Evolutionary conservation across 805 yeast genomes (phyloP), one percentile per base, ranked within the genome.

Genomic region (Suhomyces sp.): DNA sequence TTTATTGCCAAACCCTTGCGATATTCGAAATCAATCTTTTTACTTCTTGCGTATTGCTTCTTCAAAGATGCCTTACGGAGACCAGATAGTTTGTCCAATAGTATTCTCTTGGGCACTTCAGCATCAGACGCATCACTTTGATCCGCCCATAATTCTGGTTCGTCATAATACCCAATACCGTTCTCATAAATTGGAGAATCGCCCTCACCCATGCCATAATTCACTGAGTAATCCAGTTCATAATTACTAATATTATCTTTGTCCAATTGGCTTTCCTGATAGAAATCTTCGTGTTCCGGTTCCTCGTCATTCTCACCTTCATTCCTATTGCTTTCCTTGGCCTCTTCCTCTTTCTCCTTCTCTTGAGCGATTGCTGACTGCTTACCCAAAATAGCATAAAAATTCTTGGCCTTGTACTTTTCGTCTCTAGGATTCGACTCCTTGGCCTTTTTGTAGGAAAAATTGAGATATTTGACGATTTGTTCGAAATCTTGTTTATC

Each of bases 1-100:
- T 50, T 52, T 5, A 60, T 40, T 3, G 71, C 73, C 32, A 66
- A 42, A 3, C 73, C 73, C 36, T 54, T 62, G 28, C 72, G 47
- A 17, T 54, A 46, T 22, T 53, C 55, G 6, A 36, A 4, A 5
- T 15, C 4, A 6, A 4, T 24, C 17, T 26, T 15, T 11, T 26
- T 26, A 19, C 6, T 20, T 7, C 10, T 26, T 26, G 10, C 17
- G 20, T 17, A 26, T 8, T 26, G 15, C 7, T 13, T 9, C 10
- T 16, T 19, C 13, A 16, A 20, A 6, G 15, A 12, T 10, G 15
- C 17, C 15, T 26, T 26, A 20, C 20, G 15, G 6, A 17, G 20
- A 7, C 7, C 17, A 9, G 14, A 13, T 13, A 15, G 6, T 6
- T 25, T n/a, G 13, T 26, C 29, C n/a, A n/a, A n/a, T n/a, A n/a